A percentile compares a stretch with the other conserved stretches of the same genome.
These are phyloP conservation scores for Beauveria medogensis DNA, from an alignment of 2,329 filamentous ascomycete species.

Conservation along the genomic window DNA sequence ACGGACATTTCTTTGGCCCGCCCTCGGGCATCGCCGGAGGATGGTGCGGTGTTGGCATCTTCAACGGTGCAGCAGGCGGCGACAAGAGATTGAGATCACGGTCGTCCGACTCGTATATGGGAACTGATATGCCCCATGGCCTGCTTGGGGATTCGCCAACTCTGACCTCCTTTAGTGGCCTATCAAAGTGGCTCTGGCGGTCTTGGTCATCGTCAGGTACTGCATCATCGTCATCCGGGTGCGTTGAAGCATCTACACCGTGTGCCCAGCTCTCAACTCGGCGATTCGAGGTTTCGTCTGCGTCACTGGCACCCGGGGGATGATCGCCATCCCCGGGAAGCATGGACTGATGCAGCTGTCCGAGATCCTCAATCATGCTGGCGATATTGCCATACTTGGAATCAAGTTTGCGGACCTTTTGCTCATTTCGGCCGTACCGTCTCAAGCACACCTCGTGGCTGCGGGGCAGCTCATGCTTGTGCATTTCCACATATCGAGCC, in stretches of 20 bases:
- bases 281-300: constrained; percentile 51
- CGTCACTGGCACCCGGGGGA: constrained; percentile 29
- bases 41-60: constrained; percentile 34
- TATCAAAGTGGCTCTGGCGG: constrained; percentile 69
- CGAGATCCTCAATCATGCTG: constrained; percentile 88
- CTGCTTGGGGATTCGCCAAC: constrained; percentile 88
- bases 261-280: constrained; percentile 84
- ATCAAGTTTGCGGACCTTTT: constrained; percentile 79
- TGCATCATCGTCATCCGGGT: constrained; percentile 23
- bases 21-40: constrained; percentile 15
- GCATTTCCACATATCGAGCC: constrained; percentile 85
- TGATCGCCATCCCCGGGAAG: constrained; percentile 52
- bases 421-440: constrained; percentile 79
- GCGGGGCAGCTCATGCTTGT: constrained; percentile 89
- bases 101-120: constrained; percentile 41
- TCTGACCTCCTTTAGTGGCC: constrained; percentile 79
- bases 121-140: constrained; percentile 86
- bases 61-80: constrained; percentile 50
- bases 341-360: constrained; percentile 81
- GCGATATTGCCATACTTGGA: constrained; percentile 89
- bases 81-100: constrained; percentile 39
- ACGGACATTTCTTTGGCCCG: constrained; percentile 47
- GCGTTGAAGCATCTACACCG: constrained; percentile 52
- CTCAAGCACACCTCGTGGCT: constrained; percentile 90
- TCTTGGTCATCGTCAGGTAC: constrained; percentile 37